A percentile compares a stretch with the other conserved stretches of the same genome.
These are phyloP conservation scores for Alternaria sp. DNA, from an alignment of 2,329 filamentous ascomycete genomes.

Conservation along the genomic window DNA sequence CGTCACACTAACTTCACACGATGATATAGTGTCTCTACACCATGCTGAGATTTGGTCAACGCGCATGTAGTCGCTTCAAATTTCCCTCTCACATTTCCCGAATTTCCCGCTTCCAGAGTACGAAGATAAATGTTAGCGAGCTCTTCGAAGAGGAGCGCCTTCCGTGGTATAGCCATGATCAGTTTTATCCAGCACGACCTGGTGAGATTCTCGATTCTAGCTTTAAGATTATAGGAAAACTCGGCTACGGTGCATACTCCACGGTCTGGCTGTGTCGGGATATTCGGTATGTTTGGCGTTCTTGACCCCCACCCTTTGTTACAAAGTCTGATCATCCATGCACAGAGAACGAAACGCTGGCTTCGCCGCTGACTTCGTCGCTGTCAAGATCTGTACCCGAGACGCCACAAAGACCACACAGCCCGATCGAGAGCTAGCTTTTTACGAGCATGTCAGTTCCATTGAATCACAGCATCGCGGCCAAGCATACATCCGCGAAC, in stretches of 20 bases:
- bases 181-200: constrained; percentile 31
- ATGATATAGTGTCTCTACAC: constrained; percentile 25
- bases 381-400: constrained; percentile 30
- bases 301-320: constrained; percentile 18
- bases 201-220: constrained; percentile 29
- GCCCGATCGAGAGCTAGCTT: constrained; percentile 28
- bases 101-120: constrained; percentile 29
- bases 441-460: constrained; percentile 34
- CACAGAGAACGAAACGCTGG: constrained; percentile 23
- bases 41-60: constrained; percentile 28
- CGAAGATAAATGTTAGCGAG: constrained; percentile 24
- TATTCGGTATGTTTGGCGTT: constrained; percentile 27
- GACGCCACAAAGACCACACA: constrained; percentile 16
- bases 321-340: constrained; percentile 20
- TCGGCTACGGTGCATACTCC: constrained; percentile 33
- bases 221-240: constrained; percentile 35
- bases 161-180: constrained; percentile 25
- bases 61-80: constrained; percentile 29
- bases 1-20: constrained; percentile 20
- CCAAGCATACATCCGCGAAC: constrained; percentile 27
- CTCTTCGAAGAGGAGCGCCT: constrained; percentile 28
- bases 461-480: constrained; percentile 29
- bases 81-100: constrained; percentile 23
- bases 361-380: constrained; percentile 24
- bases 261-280: constrained; percentile 38